Evolutionary conservation across 306 rosid genomes (phyloP).

Genomic region (Gillenia trifoliata): DNA sequence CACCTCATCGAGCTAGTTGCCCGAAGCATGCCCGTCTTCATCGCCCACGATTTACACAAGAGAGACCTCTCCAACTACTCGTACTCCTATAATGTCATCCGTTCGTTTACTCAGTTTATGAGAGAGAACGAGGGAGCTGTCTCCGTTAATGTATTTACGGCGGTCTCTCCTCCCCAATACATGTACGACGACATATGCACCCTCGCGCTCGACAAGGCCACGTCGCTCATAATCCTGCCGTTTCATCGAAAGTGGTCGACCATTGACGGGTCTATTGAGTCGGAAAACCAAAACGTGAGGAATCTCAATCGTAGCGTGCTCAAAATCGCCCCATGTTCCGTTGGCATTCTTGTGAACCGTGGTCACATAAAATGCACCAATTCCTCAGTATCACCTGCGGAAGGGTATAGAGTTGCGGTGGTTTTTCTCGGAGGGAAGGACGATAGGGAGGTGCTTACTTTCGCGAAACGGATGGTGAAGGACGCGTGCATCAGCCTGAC

Average conservation of each 20-base stretch:
- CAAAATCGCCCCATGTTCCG: conserved; percentile 53
- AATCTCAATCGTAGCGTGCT: conserved; percentile 33
- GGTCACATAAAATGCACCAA: conserved; percentile 28
- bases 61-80: conserved; percentile 15
- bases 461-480: conserved; percentile 34
- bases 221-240: conserved; percentile 47
- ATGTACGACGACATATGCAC: conserved; percentile 62
- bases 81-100: conserved; percentile 24
- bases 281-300: conserved; percentile 29
- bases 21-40: conserved; percentile 51
- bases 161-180: conserved; percentile 33
- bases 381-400: conserved; percentile 16
- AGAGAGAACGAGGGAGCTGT: conserved; percentile 27
- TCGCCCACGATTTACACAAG: conserved; percentile 46
- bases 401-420: conserved; percentile 25
- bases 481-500: conserved; percentile 39
- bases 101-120: conserved; percentile 39
- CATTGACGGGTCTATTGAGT: conserved; percentile 25
- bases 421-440: conserved; percentile 60
- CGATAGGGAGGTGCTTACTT: conserved; percentile 42
- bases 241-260: conserved; percentile 50
- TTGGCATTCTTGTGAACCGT: conserved; percentile 41
- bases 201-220: conserved; percentile 42
- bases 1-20: conserved; percentile 64
- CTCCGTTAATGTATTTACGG: conserved; percentile 29